These are phyloP conservation scores for Porogramme epimiltina DNA, from an alignment of 1,284 basidiomycete genomes.

Conservation along the genomic window DNA sequence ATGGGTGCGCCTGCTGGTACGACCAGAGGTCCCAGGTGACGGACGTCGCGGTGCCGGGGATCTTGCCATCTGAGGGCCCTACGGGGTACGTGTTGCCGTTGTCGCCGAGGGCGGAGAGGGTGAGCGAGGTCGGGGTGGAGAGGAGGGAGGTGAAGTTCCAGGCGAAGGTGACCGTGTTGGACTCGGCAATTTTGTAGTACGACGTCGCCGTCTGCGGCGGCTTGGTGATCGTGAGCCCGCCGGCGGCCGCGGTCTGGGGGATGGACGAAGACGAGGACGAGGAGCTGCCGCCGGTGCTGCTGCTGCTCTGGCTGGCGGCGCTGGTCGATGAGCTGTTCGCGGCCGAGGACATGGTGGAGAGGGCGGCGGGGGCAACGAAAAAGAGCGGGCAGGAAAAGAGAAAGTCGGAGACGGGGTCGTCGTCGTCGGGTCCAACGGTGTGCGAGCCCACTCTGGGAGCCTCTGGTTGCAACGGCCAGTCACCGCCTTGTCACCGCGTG, in stretches of 20 bases:
- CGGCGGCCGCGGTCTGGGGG: constrained; percentile 61
- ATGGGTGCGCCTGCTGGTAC: constrained; percentile 70
- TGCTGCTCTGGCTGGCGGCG: not conserved
- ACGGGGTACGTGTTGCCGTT: constrained; percentile 90
- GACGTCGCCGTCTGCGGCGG: constrained; percentile 80
- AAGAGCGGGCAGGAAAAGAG: constrained; percentile 8
- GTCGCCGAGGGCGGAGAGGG: constrained; percentile 79
- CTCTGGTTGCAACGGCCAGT: not conserved
- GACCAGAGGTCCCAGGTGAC: constrained; percentile 84
- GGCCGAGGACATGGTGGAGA: constrained; percentile 8
- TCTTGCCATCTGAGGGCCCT: constrained; percentile 73
- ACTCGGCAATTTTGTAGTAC: constrained; percentile 86
- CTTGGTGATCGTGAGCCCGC: constrained; percentile 72
- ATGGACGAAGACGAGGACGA: constrained; percentile 32
- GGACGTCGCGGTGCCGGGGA: constrained; percentile 69
- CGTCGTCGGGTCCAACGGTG: constrained; percentile 4
- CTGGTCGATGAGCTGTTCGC: not conserved
- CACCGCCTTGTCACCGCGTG: not conserved
- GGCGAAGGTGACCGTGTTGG: constrained; percentile 82
- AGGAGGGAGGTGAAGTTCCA: constrained; percentile 86
- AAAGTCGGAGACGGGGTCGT: constrained; percentile 12
- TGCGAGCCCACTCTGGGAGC: not conserved
- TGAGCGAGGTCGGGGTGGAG: constrained; percentile 70
- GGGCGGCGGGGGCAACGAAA: constrained; percentile 1
- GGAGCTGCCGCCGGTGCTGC: too few species aligned